Conservation (phyloP, 2,329 filamentous ascomycete species). For the Phaeosphaeria sp. region DNA sequence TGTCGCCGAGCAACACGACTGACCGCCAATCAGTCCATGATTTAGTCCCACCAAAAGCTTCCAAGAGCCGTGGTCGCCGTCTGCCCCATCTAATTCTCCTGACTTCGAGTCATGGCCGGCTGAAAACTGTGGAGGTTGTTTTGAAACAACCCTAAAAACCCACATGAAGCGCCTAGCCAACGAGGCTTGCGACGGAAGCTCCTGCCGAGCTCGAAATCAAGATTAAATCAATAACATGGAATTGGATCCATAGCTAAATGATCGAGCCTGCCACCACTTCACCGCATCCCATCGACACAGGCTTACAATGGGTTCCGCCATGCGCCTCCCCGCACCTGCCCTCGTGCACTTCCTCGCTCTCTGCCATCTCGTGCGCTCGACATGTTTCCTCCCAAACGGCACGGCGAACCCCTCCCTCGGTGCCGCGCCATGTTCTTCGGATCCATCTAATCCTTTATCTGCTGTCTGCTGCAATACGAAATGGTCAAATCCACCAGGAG, state of each 20-base stretch:
- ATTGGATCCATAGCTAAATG: too few relatives aligned
- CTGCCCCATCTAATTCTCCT: not conserved
- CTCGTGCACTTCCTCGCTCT: not conserved
- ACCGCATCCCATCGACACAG: too few relatives aligned
- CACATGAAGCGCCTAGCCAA: not conserved
- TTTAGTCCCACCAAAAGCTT: not conserved
- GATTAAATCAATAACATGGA: too few relatives aligned
- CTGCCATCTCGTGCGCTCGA: not conserved
- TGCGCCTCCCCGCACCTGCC: too few relatives aligned
- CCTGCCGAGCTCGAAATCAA: not conserved
- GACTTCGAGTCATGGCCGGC: not conserved
- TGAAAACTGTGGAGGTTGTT: not conserved
- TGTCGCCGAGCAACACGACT: not conserved
- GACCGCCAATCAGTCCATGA: not conserved
- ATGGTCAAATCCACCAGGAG: conserved; percentile 12
- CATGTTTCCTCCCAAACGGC: conserved; percentile 10
- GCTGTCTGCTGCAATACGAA: conserved; percentile 15
- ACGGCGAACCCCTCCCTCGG: not conserved
- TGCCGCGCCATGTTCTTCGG: conserved; percentile 7
- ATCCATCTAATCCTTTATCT: conserved; percentile 3
- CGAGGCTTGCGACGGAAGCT: not conserved
- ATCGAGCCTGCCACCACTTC: too few relatives aligned
- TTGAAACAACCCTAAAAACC: not conserved
- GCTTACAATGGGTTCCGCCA: too few relatives aligned
- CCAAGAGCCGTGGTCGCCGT: not conserved